Percentiles rank a stretch among this genome's conserved stretches.
phyloP scores from a whole-genome alignment of 306 rosid species.

The Leucaena leucocephala region DNA sequence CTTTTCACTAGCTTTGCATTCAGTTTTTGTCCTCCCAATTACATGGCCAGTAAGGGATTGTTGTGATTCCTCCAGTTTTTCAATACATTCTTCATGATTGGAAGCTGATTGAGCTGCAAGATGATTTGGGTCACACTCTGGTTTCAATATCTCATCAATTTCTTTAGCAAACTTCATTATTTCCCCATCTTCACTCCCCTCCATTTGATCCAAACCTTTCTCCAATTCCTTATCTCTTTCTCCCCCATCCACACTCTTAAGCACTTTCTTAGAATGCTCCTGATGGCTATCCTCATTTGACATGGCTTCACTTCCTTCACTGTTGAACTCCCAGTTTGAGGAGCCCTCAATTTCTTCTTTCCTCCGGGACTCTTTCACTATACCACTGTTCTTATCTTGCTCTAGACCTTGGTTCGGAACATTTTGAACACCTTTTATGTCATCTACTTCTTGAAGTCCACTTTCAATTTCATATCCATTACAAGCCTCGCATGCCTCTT shows the following conservation, averaged over 20 bases:
- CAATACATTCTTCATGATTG: conserved; percentile 32
- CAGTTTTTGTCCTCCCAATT: conserved; percentile 26
- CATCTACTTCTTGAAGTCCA: conserved; percentile 26
- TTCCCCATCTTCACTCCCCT: conserved; percentile 33
- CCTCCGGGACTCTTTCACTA: conserved; percentile 33
- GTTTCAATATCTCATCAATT: conserved; percentile 36
- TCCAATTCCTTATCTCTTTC: conserved; percentile 31
- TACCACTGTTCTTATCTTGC: conserved; percentile 31
- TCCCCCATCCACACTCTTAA: conserved; percentile 29
- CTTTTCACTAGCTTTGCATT: conserved; percentile 27
- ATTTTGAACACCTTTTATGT: conserved; percentile 11
- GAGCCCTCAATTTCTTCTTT: conserved; percentile 34
- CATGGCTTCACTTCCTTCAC: conserved; percentile 32
- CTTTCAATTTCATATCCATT: conserved; percentile 40
- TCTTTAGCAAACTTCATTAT: conserved; percentile 32
- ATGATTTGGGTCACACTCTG: conserved; percentile 31
- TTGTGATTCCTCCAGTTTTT: conserved; percentile 28
- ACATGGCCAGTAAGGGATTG: conserved; percentile 34
- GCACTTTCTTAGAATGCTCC: conserved; percentile 33
- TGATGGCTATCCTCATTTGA: conserved; percentile 37
- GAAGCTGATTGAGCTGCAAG: conserved; percentile 31
- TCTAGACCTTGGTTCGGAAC: conserved; percentile 28
- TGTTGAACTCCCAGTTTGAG: conserved; percentile 31
- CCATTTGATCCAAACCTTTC: conserved; percentile 27
- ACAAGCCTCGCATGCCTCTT: conserved; percentile 31